Percentiles rank a stretch among this genome's conserved stretches.
Conservation (phyloP, 2,329 filamentous ascomycete genomes). For the Uncinocarpus reesii region DNA sequence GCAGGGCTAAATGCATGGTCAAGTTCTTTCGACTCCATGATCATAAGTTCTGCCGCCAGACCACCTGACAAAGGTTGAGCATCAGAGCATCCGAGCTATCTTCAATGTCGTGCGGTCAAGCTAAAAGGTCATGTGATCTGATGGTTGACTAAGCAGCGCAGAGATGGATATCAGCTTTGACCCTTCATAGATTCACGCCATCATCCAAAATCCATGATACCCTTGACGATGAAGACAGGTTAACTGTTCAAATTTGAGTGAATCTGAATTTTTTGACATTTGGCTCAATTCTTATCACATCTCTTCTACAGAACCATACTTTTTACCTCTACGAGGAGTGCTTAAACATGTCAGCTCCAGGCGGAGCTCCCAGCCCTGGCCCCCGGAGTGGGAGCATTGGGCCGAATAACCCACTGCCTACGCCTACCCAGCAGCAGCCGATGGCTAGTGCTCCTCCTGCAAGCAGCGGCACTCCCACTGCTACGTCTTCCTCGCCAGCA, state of each 20-base stretch:
- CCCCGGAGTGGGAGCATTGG: slow-evolving; percentile 42
- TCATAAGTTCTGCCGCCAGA: background rate
- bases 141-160: background rate
- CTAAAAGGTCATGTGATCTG: background rate
- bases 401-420: slow-evolving; percentile 35
- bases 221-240: background rate
- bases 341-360: slow-evolving; percentile 36
- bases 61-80: background rate
- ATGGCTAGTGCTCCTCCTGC: slow-evolving; percentile 40
- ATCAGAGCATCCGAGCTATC: no score
- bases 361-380: slow-evolving; percentile 40
- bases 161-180: background rate
- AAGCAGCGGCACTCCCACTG: slow-evolving; percentile 32
- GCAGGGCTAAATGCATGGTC: slow-evolving; percentile 52
- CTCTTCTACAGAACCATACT: background rate
- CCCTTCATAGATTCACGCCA: slow-evolving; percentile 7
- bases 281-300: background rate
- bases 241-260: background rate
- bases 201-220: slow-evolving; percentile 2
- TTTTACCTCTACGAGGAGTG: background rate
- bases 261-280: background rate
- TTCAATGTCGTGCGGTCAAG: no score
- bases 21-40: slow-evolving; percentile 20
- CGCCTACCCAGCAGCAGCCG: slow-evolving; percentile 40
- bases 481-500: slow-evolving; percentile 27